phyloP scores from a whole-genome alignment of 176 grass and related monocot genomes.

The Saccharum spontaneum region DNA sequence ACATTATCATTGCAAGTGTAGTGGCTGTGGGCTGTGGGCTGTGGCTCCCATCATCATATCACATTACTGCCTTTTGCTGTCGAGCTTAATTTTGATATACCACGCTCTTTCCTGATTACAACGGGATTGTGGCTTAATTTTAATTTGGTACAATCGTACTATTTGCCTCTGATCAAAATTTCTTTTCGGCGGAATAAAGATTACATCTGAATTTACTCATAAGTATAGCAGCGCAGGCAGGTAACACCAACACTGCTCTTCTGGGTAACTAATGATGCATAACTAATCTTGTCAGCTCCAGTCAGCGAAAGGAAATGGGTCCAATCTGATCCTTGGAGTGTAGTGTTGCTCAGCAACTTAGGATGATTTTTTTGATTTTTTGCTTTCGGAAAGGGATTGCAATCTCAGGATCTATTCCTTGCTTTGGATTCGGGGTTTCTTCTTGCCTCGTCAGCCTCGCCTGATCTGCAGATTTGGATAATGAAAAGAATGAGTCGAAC shows the following conservation, averaged over 20 bases:
- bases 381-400: conserved; percentile 16
- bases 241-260: not conserved
- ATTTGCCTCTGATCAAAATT: not conserved
- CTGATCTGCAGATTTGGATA: not conserved
- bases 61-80: not conserved
- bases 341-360: conserved; percentile 11
- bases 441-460: not conserved
- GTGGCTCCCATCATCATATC: not conserved
- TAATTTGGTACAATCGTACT: not conserved
- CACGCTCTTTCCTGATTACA: not conserved
- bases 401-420: conserved; percentile 70
- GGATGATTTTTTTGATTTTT: not conserved
- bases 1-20: not conserved
- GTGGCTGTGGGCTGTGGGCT: too few relatives aligned
- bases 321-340: not conserved
- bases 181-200: not conserved
- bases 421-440: conserved; percentile 61
- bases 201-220: not conserved
- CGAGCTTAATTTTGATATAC: not conserved
- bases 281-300: not conserved
- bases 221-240: not conserved
- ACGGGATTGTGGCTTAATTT: not conserved
- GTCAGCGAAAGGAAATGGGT: not conserved
- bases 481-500: conserved; percentile 17
- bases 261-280: not conserved